phyloP scores from a whole-genome alignment of 345 rosid species.

The Euclidium syriacum region DNA sequence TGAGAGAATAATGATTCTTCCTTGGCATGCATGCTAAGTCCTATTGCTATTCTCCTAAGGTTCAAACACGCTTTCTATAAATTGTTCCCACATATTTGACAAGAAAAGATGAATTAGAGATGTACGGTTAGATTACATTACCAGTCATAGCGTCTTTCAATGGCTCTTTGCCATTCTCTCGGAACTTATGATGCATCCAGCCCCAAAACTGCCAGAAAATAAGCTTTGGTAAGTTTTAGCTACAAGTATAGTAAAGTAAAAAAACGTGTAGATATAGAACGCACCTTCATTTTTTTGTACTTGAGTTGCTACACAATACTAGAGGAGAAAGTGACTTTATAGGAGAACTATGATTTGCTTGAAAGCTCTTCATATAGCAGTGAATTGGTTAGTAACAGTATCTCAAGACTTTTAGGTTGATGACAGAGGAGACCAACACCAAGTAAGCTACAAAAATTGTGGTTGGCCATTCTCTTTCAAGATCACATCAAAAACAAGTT shows the following conservation, averaged over 20 bases:
- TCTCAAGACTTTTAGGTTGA: conserved; percentile 34
- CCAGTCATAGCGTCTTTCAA: conserved; percentile 59
- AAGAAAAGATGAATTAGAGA: conserved; percentile 16
- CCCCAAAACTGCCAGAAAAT: conserved; percentile 65
- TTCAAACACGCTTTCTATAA: neutral
- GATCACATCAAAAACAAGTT: conserved; percentile 49
- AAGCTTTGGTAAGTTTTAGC: conserved; percentile 29
- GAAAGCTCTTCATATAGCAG: conserved; percentile 23
- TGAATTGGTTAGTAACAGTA: conserved; percentile 43
- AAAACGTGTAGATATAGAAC: conserved; percentile 20
- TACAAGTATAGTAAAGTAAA: conserved; percentile 14
- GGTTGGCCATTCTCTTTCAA: conserved; percentile 69
- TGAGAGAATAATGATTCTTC: neutral
- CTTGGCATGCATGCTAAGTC: neutral
- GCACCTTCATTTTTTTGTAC: conserved; percentile 68
- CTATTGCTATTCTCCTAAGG: conserved; percentile 11
- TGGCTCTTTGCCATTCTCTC: conserved; percentile 44
- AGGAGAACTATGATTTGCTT: conserved; percentile 30
- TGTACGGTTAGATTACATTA: conserved; percentile 50
- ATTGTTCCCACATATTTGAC: conserved; percentile 6
- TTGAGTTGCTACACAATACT: conserved; percentile 32
- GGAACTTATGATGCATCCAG: conserved; percentile 68
- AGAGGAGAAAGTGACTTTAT: conserved; percentile 33
- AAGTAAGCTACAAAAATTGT: conserved; percentile 63
- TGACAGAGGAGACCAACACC: conserved; percentile 49